phyloP scores from a whole-genome alignment of 495 filamentous ascomycete genomes.

The Neurospora sublineolata region DNA sequence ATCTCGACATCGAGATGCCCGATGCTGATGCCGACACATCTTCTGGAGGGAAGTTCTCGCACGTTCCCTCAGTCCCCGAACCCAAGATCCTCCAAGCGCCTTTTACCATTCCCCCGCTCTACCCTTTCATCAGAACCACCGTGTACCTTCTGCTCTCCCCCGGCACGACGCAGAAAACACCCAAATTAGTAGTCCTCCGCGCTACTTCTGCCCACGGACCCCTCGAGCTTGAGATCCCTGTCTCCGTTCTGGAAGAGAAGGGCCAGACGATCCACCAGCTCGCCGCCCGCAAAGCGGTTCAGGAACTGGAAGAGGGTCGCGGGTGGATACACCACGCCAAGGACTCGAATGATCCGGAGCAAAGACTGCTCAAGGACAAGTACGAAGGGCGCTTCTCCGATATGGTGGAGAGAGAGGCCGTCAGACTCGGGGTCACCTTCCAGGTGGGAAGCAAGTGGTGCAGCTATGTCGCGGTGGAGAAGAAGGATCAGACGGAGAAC shows the following conservation, averaged over 20 bases:
- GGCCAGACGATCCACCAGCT: slow-evolving; percentile 57
- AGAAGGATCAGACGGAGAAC: slow-evolving; percentile 12
- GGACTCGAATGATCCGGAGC: slow-evolving; percentile 22
- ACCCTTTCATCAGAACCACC: slow-evolving; percentile 48
- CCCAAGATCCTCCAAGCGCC: slow-evolving; percentile 54
- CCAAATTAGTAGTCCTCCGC: slow-evolving; percentile 44
- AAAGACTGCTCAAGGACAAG: slow-evolving; percentile 35
- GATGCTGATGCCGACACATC: slow-evolving; percentile 15
- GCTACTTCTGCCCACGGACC: slow-evolving; percentile 44
- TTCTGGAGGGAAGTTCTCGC: slow-evolving; percentile 26
- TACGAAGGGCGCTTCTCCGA: slow-evolving; percentile 38
- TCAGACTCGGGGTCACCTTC: slow-evolving; percentile 49
- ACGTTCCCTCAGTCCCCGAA: slow-evolving; percentile 36
- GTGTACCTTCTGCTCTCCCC: slow-evolving; percentile 53
- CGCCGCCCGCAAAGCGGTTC: slow-evolving; percentile 52
- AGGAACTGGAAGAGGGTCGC: slow-evolving; percentile 56
- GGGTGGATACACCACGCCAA: slow-evolving; percentile 51
- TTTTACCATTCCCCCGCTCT: slow-evolving; percentile 48
- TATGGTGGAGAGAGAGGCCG: slow-evolving; percentile 50
- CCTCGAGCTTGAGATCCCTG: slow-evolving; percentile 49
- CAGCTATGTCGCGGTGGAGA: slow-evolving; percentile 56
- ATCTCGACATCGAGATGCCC: slow-evolving; percentile 26
- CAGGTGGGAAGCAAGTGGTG: slow-evolving; percentile 58
- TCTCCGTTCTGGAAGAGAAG: slow-evolving; percentile 34
- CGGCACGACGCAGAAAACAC: slow-evolving; percentile 29